phyloP scores from a whole-genome alignment of 805 yeast species.

The Hanseniaspora meyeri region DNA sequence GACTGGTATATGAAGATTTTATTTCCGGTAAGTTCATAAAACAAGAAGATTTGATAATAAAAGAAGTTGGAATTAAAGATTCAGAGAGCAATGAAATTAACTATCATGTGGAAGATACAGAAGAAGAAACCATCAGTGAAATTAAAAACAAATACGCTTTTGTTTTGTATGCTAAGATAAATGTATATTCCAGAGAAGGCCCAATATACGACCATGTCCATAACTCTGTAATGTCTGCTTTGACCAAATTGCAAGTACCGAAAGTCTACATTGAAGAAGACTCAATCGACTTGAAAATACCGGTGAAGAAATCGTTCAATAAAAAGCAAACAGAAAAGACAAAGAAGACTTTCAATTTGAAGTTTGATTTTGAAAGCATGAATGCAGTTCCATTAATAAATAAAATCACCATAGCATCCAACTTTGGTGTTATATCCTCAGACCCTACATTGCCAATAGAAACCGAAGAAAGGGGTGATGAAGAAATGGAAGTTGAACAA shows the following conservation, averaged over 20 bases:
- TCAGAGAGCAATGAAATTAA: constrained; percentile 40
- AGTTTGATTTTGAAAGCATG: constrained; percentile 40
- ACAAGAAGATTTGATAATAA: constrained; percentile 35
- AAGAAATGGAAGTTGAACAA: constrained; percentile 27
- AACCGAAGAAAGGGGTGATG: constrained; percentile 23
- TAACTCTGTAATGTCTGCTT: constrained; percentile 52
- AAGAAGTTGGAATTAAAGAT: constrained; percentile 38
- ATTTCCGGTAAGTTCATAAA: constrained; percentile 44
- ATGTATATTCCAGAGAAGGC: constrained; percentile 70
- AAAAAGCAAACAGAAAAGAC: constrained; percentile 36
- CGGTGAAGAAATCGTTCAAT: constrained; percentile 27
- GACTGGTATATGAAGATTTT: constrained; percentile 48
- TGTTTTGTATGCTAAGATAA: constrained; percentile 59
- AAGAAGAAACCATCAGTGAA: constrained; percentile 26
- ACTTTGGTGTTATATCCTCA: constrained; percentile 47
- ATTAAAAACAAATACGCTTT: constrained; percentile 36
- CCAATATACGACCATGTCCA: constrained; percentile 70
- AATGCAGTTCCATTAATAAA: constrained; percentile 32
- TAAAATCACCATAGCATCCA: constrained; percentile 33
- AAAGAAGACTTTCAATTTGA: constrained; percentile 39
- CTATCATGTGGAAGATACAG: constrained; percentile 28
- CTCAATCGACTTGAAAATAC: constrained; percentile 39
- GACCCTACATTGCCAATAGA: constrained; percentile 27
- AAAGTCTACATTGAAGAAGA: constrained; percentile 54
- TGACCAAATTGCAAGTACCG: constrained; percentile 52